A percentile compares a stretch with the other conserved stretches of the same genome.
phyloP scores from a whole-genome alignment of 768 basidiomycete species.

The Mycena albidolilacea region DNA sequence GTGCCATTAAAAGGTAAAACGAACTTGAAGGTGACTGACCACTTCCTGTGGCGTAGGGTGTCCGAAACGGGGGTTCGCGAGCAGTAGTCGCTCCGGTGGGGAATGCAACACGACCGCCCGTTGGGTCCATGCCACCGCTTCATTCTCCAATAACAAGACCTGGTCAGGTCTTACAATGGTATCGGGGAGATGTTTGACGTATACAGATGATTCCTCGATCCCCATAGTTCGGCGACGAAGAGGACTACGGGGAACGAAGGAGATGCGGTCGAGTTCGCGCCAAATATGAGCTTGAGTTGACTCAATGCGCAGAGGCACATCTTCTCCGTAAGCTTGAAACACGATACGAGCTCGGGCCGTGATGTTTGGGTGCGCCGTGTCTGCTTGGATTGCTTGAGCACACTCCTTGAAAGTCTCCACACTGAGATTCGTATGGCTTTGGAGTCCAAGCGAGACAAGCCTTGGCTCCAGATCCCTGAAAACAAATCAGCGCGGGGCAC shows the following conservation, averaged over 20 bases:
- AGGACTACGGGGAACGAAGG: slow-evolving; percentile 59
- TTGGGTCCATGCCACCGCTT: slow-evolving; percentile 66
- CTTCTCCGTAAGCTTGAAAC: slow-evolving; percentile 52
- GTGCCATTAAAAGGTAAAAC: slow-evolving; percentile 2
- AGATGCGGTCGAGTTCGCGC: slow-evolving; percentile 49
- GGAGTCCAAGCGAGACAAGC: slow-evolving; percentile 51
- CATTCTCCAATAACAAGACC: slow-evolving; percentile 54
- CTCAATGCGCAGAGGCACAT: slow-evolving; percentile 49
- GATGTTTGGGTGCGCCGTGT: slow-evolving; percentile 35
- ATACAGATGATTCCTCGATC: slow-evolving; percentile 36
- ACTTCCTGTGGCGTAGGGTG: slow-evolving; percentile 58
- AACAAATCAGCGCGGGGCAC: background rate
- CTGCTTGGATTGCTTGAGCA: slow-evolving; percentile 49
- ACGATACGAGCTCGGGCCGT: slow-evolving; percentile 48
- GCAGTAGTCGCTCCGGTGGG: slow-evolving; percentile 50
- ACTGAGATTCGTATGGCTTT: slow-evolving; percentile 46
- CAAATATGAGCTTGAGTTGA: slow-evolving; percentile 43
- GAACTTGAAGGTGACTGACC: slow-evolving; percentile 47
- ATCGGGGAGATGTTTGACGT: slow-evolving; percentile 46
- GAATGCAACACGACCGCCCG: slow-evolving; percentile 50
- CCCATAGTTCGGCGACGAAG: slow-evolving; percentile 42
- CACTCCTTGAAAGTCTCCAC: slow-evolving; percentile 54
- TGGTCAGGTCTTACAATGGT: slow-evolving; percentile 56
- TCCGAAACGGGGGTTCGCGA: slow-evolving; percentile 56
- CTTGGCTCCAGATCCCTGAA: slow-evolving; percentile 31